These are phyloP conservation scores for Backusella mclennaniae DNA, from an alignment of 192 early-diverging fungal genomes.

Conservation along the genomic window DNA sequence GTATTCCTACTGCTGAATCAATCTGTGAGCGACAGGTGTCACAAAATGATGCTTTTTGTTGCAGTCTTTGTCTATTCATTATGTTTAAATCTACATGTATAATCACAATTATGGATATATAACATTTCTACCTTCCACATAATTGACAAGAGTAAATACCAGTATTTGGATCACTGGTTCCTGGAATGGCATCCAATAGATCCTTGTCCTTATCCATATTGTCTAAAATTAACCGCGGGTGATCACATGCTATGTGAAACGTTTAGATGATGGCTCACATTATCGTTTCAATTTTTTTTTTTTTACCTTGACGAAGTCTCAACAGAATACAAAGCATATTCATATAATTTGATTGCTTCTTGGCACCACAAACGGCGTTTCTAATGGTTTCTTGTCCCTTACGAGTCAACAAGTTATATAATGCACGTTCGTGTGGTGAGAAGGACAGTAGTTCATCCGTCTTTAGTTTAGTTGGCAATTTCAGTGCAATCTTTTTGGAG, in stretches of 20 bases:
- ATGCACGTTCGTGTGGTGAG: slow-evolving; percentile 51
- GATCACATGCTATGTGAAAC: slow-evolving; percentile 28
- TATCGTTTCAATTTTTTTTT: not conserved
- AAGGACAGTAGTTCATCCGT: slow-evolving; percentile 45
- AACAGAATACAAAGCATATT: slow-evolving; percentile 41
- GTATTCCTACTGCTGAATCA: not conserved
- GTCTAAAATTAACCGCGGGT: slow-evolving; percentile 38
- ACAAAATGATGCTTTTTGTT: slow-evolving; percentile 14
- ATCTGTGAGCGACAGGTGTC: slow-evolving; percentile 13
- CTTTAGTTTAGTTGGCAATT: slow-evolving; percentile 55
- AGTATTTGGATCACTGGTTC: not conserved
- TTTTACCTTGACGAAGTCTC: slow-evolving; percentile 37
- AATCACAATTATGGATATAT: not conserved
- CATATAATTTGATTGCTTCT: slow-evolving; percentile 36
- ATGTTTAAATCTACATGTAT: not conserved
- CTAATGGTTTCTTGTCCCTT: slow-evolving; percentile 31
- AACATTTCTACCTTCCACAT: slow-evolving; percentile 18
- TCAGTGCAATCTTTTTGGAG: slow-evolving; percentile 42
- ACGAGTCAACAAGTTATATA: slow-evolving; percentile 55
- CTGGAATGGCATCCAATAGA: slow-evolving; percentile 8
- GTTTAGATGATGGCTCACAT: not conserved
- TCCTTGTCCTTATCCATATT: slow-evolving; percentile 32
- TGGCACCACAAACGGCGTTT: slow-evolving; percentile 12
- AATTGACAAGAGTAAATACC: slow-evolving; percentile 18
- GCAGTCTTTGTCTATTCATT: not conserved